A percentile compares a stretch with the other conserved stretches of the same genome.
phyloP scores from a whole-genome alignment of 176 grass and related monocot species.

The Ampelocalamus luodianensis region DNA sequence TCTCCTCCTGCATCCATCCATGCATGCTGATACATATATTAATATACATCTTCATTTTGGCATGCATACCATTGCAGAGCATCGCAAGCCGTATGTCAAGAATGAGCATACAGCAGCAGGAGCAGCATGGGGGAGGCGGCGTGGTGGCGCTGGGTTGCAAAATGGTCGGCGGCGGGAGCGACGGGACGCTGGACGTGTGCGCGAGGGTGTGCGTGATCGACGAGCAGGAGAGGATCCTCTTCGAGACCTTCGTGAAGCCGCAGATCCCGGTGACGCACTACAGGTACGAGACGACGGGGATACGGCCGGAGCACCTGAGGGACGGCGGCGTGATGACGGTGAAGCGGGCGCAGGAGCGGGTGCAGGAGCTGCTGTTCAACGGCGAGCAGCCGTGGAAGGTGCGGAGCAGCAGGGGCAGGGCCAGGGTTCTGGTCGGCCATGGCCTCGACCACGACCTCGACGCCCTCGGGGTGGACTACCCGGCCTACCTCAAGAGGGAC shows the following conservation, averaged over 20 bases:
- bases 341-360: constrained; percentile 53
- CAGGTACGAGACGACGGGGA: constrained; percentile 73
- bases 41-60: neutral
- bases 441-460: constrained; percentile 77
- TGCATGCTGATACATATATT: too few relatives aligned
- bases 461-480: constrained; percentile 67
- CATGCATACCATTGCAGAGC: constrained; percentile 5
- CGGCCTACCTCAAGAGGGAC: constrained; percentile 66
- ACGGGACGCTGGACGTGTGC: constrained; percentile 71
- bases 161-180: constrained; percentile 81
- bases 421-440: constrained; percentile 62
- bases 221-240: constrained; percentile 62
- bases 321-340: constrained; percentile 22
- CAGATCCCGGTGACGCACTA: constrained; percentile 72
- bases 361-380: constrained; percentile 59
- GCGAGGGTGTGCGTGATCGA: constrained; percentile 72
- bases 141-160: constrained; percentile 78
- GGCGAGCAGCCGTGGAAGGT: constrained; percentile 74
- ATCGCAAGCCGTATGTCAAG: constrained; percentile 30
- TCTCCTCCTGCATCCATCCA: too few relatives aligned
- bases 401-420: constrained; percentile 37
- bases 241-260: constrained; percentile 67
- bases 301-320: constrained; percentile 71
- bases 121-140: constrained; percentile 21
- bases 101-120: constrained; percentile 22